Conservation (phyloP, 2,329 filamentous ascomycete species). For the Rhynchosporium secalis region DNA sequence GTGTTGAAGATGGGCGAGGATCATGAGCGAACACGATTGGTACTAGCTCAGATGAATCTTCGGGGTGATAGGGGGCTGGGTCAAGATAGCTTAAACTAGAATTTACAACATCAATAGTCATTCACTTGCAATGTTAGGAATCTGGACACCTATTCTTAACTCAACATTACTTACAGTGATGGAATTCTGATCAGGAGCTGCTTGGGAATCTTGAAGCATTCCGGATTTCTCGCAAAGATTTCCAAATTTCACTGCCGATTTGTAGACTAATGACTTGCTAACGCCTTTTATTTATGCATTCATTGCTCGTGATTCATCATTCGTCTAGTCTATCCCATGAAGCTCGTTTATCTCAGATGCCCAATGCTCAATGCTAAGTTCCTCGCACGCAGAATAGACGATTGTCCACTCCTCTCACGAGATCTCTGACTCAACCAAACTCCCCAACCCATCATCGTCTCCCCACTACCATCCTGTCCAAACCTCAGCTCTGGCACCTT, state of each 20-base stretch:
- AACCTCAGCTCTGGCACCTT: not conserved
- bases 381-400: not conserved
- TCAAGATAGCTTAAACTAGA: no score
- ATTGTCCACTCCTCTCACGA: not conserved
- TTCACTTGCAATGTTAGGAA: no score
- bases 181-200: not conserved
- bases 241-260: no score
- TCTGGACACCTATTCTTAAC: not conserved
- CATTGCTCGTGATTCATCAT: constrained; percentile 4
- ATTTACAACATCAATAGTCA: no score
- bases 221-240: not conserved
- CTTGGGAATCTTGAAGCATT: no score
- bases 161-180: not conserved
- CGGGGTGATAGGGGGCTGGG: no score
- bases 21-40: no score
- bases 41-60: no score
- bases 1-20: no score
- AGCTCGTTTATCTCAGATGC: not conserved
- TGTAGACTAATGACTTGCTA: not conserved
- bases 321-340: not conserved
- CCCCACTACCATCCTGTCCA: no score
- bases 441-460: not conserved
- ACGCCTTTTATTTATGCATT: not conserved
- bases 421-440: not conserved
- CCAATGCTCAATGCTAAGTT: not conserved